Percentiles rank a stretch among this genome's conserved stretches.
Conservation (phyloP, 163 green algal species). For the Volvox carteri region DNA sequence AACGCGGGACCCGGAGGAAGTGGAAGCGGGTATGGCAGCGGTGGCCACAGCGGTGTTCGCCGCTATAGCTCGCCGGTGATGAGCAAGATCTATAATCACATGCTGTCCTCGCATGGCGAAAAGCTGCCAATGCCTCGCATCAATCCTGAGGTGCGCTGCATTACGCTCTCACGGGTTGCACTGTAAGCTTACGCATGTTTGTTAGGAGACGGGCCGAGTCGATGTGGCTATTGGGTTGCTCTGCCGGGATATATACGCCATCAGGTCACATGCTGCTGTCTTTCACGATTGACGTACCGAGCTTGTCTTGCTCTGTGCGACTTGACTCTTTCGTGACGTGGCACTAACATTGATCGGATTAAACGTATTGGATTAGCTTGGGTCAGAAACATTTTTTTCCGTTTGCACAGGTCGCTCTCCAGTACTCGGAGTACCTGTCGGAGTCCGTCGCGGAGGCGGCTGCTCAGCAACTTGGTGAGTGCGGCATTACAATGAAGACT, state of each 20-base stretch:
- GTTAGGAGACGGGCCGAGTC: too few relatives aligned
- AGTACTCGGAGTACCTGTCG: slow-evolving; percentile 55
- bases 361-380: too few relatives aligned
- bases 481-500: too few relatives aligned
- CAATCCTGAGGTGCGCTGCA: slow-evolving; percentile 48
- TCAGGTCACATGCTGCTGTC: too few relatives aligned
- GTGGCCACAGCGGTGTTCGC: slow-evolving; percentile 6
- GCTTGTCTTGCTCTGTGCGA: too few relatives aligned
- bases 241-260: too few relatives aligned
- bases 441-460: slow-evolving; percentile 25
- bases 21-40: not conserved
- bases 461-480: slow-evolving; percentile 33
- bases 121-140: slow-evolving; percentile 53
- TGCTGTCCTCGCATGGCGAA: slow-evolving; percentile 4
- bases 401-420: not conserved
- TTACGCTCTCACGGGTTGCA: slow-evolving; percentile 13
- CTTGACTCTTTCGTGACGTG: too few relatives aligned
- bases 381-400: not conserved
- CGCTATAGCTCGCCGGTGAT: slow-evolving; percentile 47
- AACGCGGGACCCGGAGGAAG: not conserved
- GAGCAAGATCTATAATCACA: slow-evolving; percentile 39
- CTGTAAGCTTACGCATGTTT: too few relatives aligned
- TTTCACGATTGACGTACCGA: too few relatives aligned
- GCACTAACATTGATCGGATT: too few relatives aligned
- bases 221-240: too few relatives aligned